These are phyloP conservation scores for Coniochaeta sp. DNA, from an alignment of 2,329 filamentous ascomycete species.

Conservation along the genomic window DNA sequence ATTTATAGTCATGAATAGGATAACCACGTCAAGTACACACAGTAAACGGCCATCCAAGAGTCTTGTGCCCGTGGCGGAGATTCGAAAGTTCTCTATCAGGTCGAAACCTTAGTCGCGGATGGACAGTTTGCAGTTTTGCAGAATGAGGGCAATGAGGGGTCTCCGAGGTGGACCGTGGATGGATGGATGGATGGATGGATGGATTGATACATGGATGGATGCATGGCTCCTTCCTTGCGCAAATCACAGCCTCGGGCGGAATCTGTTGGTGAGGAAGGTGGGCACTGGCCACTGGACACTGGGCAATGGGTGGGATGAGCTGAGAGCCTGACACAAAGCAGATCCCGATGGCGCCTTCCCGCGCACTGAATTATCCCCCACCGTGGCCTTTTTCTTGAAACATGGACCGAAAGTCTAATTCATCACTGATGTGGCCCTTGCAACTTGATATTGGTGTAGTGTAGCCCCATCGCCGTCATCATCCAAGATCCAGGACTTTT, in stretches of 20 bases:
- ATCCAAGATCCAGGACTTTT: background rate
- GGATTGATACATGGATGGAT: background rate
- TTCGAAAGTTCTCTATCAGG: no score
- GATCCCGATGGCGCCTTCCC: background rate
- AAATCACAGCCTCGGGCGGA: conserved; percentile 1
- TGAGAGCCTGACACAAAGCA: background rate
- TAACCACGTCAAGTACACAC: no score
- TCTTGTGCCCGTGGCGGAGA: no score
- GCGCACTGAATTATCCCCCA: background rate
- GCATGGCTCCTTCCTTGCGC: background rate
- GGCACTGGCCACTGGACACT: no score
- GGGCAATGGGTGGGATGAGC: background rate
- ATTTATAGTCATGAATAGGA: no score
- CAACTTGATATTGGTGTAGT: no score
- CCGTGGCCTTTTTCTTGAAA: background rate
- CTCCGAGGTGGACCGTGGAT: no score
- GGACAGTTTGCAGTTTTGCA: background rate
- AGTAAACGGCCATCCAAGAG: no score
- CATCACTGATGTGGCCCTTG: no score
- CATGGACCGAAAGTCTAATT: background rate
- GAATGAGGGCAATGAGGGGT: background rate
- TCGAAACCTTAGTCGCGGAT: background rate
- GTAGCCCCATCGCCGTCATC: no score
- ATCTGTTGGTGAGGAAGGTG: background rate
- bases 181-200: background rate